Percentiles rank a stretch among this genome's conserved stretches.
Evolutionary conservation across 306 rosid species (phyloP).

Genomic region (Acacia confusa): DNA sequence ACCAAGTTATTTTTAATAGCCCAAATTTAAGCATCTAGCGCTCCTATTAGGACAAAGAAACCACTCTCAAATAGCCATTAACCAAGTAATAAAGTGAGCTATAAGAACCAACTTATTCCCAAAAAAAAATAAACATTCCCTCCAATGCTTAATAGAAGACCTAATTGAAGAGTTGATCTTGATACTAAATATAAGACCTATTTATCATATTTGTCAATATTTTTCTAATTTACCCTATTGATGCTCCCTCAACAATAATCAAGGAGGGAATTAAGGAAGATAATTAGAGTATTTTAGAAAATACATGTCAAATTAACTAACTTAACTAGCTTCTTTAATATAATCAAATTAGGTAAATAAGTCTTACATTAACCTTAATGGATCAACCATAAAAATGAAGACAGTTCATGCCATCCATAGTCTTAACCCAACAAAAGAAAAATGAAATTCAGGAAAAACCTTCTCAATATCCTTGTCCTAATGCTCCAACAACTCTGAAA

Average conservation of each 20-base stretch:
- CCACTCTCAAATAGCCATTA: not conserved
- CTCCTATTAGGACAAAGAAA: not conserved
- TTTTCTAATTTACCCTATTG: too few relatives aligned
- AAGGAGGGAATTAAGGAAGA: too few relatives aligned
- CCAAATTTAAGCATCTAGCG: not conserved
- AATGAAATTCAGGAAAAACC: not conserved
- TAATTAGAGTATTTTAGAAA: too few relatives aligned
- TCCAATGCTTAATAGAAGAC: too few relatives aligned
- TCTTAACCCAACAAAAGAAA: not conserved
- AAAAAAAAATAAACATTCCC: not conserved
- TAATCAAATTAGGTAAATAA: too few relatives aligned
- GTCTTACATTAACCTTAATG: not conserved
- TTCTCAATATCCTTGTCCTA: not conserved
- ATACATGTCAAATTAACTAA: too few relatives aligned
- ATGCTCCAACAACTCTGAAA: not conserved
- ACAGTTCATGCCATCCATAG: not conserved
- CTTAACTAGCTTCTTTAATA: too few relatives aligned
- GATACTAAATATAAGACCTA: too few relatives aligned
- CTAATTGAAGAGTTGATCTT: too few relatives aligned
- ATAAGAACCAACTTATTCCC: not conserved
- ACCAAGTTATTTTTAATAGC: not conserved
- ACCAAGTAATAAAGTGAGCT: not conserved
- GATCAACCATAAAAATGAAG: not conserved
- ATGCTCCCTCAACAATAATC: too few relatives aligned
- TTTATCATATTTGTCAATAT: too few relatives aligned